These are phyloP conservation scores for Boletus insuetus DNA, from an alignment of 768 basidiomycete genomes.

Conservation along the genomic window DNA sequence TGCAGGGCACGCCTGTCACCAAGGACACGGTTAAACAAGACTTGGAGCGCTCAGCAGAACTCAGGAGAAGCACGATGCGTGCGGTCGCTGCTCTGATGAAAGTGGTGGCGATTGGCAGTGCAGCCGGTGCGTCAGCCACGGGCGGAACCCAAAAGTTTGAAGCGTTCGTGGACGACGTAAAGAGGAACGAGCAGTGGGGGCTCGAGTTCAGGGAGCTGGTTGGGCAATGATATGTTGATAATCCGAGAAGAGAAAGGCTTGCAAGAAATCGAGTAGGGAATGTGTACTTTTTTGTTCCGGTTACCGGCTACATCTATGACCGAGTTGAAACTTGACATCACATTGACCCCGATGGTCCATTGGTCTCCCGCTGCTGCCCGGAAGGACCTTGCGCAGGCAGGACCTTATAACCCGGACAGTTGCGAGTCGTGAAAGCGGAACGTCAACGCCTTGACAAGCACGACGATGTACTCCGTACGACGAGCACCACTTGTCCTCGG, in stretches of 20 bases:
- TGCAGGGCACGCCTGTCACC: conserved; percentile 84
- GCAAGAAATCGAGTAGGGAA: not conserved
- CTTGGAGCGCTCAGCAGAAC: conserved; percentile 80
- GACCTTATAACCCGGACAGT: not conserved
- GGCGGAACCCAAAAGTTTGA: conserved; percentile 59
- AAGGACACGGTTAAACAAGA: conserved; percentile 98
- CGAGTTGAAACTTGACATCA: no score
- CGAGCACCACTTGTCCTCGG: not conserved
- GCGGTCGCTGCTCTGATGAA: conserved; percentile 86
- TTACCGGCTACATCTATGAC: not conserved
- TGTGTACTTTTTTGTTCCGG: not conserved
- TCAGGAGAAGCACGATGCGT: conserved; percentile 86
- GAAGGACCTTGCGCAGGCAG: conserved; percentile 10
- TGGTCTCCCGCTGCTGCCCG: not conserved
- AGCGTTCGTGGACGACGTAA: conserved; percentile 69
- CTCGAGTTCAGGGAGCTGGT: conserved; percentile 49
- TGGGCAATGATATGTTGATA: conserved; percentile 24
- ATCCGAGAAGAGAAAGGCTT: not conserved
- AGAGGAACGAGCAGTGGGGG: conserved; percentile 64
- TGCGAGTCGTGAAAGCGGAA: not conserved
- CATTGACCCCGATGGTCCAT: conserved; percentile 5
- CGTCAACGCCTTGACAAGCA: no score
- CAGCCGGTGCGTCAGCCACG: conserved; percentile 34
- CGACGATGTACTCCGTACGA: conserved; percentile 13
- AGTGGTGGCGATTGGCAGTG: conserved; percentile 56